Conservation (phyloP, 257 asterid genomes). For the Pogostemon cablin region DNA sequence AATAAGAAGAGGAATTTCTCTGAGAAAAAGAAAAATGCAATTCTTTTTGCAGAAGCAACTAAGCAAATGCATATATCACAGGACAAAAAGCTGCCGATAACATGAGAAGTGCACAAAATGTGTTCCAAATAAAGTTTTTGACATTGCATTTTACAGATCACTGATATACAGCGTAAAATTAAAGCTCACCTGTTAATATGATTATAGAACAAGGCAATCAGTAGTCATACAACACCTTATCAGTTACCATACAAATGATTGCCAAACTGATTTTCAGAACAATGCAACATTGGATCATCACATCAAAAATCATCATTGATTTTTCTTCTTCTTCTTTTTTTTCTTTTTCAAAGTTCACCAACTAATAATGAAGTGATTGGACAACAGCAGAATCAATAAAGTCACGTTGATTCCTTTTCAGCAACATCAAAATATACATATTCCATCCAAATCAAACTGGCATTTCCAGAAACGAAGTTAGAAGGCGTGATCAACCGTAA, state of each 20-base stretch:
- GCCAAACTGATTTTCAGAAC: slow-evolving; percentile 7
- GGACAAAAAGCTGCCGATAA: neutral
- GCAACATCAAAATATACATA: slow-evolving; percentile 29
- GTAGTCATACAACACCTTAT: slow-evolving; percentile 2
- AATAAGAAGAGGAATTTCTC: slow-evolving; percentile 10
- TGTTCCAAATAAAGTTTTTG: neutral
- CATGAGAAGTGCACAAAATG: slow-evolving; percentile 15
- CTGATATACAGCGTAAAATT: slow-evolving; percentile 13
- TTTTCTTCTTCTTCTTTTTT: neutral
- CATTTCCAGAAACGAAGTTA: neutral
- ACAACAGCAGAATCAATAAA: slow-evolving; percentile 21
- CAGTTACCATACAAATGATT: slow-evolving; percentile 31
- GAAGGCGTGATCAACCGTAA: slow-evolving; percentile 30
- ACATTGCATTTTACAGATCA: slow-evolving; percentile 7
- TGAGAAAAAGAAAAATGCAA: neutral
- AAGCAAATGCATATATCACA: slow-evolving; percentile 16
- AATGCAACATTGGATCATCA: slow-evolving; percentile 9
- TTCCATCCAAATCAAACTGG: slow-evolving; percentile 24
- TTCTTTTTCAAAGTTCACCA: neutral
- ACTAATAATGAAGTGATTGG: slow-evolving; percentile 26
- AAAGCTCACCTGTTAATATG: slow-evolving; percentile 16
- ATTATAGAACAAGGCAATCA: slow-evolving; percentile 23
- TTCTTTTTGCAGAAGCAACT: slow-evolving; percentile 3
- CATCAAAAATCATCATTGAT: slow-evolving; percentile 22
- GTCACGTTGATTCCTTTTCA: slow-evolving; percentile 17